Conservation (phyloP, 2,329 filamentous ascomycete genomes). For the Penicillium sclerotiorum region DNA sequence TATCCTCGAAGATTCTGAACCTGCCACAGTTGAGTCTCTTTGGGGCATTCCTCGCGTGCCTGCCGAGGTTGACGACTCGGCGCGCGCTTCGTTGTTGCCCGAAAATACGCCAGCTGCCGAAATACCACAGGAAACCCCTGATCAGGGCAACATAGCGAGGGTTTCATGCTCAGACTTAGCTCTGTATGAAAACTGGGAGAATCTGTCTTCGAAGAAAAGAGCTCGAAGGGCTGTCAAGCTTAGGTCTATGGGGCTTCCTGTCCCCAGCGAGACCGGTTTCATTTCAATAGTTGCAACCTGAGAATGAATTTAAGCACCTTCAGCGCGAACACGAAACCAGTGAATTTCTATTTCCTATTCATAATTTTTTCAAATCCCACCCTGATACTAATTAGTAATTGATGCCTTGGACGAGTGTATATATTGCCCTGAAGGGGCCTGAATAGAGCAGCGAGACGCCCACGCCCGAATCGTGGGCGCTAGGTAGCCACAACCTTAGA, state of each 20-base stretch:
- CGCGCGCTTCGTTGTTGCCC: neutral
- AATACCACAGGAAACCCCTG: neutral
- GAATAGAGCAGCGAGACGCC: neutral
- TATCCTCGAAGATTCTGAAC: neutral
- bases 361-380: neutral
- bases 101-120: neutral
- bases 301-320: neutral
- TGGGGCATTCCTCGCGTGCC: neutral
- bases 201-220: conserved; percentile 8
- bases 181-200: conserved; percentile 6
- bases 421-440: neutral
- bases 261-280: neutral
- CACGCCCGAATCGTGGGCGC: conserved; percentile 1
- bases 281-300: neutral
- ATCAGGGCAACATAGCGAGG: neutral
- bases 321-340: neutral
- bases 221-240: neutral
- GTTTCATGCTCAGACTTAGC: conserved; percentile 2
- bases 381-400: neutral
- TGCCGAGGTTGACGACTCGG: neutral
- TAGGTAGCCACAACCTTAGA: neutral
- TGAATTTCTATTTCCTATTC: neutral
- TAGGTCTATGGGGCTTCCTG: neutral
- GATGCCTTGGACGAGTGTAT: neutral
- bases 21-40: neutral